Conservation (phyloP, 495 filamentous ascomycete species). For the Niebla homalea region DNA sequence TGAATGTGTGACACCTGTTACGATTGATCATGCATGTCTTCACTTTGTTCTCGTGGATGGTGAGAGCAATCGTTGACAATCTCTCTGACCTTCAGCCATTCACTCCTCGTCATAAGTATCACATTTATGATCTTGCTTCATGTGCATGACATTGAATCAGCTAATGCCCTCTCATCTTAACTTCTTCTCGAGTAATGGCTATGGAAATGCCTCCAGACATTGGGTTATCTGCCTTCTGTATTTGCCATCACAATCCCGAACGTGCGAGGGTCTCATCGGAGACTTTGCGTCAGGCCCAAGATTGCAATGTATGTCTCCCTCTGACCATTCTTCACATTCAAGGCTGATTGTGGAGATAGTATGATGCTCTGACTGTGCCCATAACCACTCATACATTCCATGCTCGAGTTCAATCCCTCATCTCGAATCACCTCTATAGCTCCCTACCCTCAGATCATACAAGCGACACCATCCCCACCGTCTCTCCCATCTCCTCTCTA, state of each 20-base stretch:
- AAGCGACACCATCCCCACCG: constrained; percentile 33
- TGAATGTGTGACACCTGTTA: no score
- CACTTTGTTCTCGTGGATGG: background rate
- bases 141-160: no score
- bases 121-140: no score
- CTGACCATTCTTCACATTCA: background rate
- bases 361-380: constrained; percentile 81
- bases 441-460: constrained; percentile 25
- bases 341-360: constrained; percentile 37
- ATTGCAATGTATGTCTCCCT: constrained; percentile 31
- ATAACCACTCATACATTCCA: constrained; percentile 80
- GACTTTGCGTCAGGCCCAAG: constrained; percentile 55
- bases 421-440: constrained; percentile 43
- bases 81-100: no score
- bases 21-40: no score
- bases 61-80: no score
- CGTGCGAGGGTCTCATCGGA: constrained; percentile 46
- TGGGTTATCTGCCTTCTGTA: constrained; percentile 51
- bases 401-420: constrained; percentile 51
- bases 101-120: no score
- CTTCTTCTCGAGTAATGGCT: background rate
- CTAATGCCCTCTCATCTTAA: background rate
- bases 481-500: constrained; percentile 55
- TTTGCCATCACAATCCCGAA: constrained; percentile 72
- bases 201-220: constrained; percentile 26